Evolutionary conservation across 2,329 filamentous ascomycete species (phyloP), one percentile per base, ranked within the genome.

Genomic region (Calonectria pteridis): DNA sequence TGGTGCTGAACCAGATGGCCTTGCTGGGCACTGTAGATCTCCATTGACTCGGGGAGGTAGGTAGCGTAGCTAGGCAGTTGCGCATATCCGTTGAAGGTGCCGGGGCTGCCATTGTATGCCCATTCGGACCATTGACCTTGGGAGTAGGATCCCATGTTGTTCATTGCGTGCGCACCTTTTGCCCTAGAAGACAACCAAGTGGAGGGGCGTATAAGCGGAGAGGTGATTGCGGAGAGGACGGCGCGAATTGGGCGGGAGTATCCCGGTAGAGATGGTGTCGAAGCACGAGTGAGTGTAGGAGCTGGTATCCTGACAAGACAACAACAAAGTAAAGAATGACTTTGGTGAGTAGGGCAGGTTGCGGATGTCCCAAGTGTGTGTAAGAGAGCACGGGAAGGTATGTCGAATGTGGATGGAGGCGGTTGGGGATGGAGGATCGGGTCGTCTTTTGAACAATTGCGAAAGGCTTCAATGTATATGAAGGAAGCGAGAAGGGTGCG

Each of bases 11-110:
- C 79, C 29, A 85, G 80, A 55, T 84, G 83, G 63, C 81, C 82
- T 67, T 85, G 83, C 43, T 85, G 84, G 50, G 79, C 76, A 50
- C 82, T 83, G 73, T 85, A 85, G 7, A 83, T 76, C 29, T 85
- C 84, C 80, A 86, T 82, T 31, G 83, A 85, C 62, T 85, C 84
- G 66, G 83, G 82, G 20, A 85, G 81, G 65, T 84, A 85, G 20
- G 81, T 71, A 18, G 83, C 76, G 76, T 85, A 85, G 55, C 80
- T 83, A n/a, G 82, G 77, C 40, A 82, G 72, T 51, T 83, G 83
- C 16, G 80, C 72, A 73, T 84, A 85, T 65, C 79, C 77, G 29
- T 82, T 66, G 70, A 81, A 85, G 4, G 80, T 77, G 69, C 81
- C 81, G 69, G 76, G 68, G 65, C 78, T 73, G 58, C 75, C 78